phyloP scores from a whole-genome alignment of 179 eudicot species.

The Carnegiea gigantea region DNA sequence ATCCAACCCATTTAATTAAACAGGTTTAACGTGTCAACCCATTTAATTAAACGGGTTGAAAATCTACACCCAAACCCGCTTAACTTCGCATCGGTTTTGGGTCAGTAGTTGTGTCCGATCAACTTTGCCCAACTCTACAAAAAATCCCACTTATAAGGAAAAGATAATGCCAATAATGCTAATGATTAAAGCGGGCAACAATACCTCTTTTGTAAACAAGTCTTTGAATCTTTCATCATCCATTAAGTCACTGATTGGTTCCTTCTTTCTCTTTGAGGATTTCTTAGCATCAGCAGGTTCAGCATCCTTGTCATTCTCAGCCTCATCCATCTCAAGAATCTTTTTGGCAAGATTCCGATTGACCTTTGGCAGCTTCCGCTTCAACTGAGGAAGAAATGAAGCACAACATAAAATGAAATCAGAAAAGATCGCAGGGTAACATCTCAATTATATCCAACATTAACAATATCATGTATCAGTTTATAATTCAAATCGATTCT shows the following conservation, averaged over 20 bases:
- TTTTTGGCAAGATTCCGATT: conserved; percentile 46
- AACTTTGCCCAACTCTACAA: no score
- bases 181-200: neutral
- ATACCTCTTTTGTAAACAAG: conserved; percentile 64
- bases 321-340: conserved; percentile 59
- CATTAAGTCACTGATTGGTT: conserved; percentile 49
- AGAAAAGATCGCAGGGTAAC: neutral
- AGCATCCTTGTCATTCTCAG: conserved; percentile 42
- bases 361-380: conserved; percentile 68
- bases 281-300: conserved; percentile 52
- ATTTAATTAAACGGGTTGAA: no score
- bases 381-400: conserved; percentile 46
- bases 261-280: conserved; percentile 63
- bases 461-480: no score
- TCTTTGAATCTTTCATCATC: conserved; percentile 61
- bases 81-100: no score
- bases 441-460: no score
- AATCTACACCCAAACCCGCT: no score
- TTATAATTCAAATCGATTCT: no score
- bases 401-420: neutral
- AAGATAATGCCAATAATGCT: no score
- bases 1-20: no score
- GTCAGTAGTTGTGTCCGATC: no score
- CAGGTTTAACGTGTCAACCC: no score
- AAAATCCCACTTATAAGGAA: no score